Base-by-base conservation (phyloP, 2,329 filamentous ascomycete species). In the Colletotrichum filicis region DNA sequence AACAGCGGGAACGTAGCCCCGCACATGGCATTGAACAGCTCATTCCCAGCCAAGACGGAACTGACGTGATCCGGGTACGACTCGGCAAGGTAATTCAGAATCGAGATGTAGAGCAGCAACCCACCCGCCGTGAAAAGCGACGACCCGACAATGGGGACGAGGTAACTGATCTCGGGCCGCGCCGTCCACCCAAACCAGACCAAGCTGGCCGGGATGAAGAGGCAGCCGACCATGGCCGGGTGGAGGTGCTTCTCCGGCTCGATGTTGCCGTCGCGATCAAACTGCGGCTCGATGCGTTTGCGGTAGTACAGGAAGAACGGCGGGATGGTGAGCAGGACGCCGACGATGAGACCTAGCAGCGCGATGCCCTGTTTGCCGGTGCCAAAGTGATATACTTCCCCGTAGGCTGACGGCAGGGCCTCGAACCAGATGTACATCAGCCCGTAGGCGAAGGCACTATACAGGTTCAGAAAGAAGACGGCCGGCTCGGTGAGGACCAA, bases 371-470 rank as follows among this genome's bases (percentile, higher is more conserved):
- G 49, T 5, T 35, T 57, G 5, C 71, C 71, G 0, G 57, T 56
- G 16, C 49, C 49, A 28, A 73, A 77, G 5, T 75, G 75, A 37
- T 79, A 79, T 3, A 75, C 35, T 1, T 53, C 14, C 7, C 24
- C 24, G 11, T 71, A 74, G 1, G 59, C 68, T 8, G 59, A 9
- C 2, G 71, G 71, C 3, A 74, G 19, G 9, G 57, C 22, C 58
- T 74, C 71, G 42, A 74, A 74, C 68, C 68, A 74, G 19, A 72
- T 73, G 42, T 74, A 74, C 68, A 74, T 71, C n/a, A 74, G 12
- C 7, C 68, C 68, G 26, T 74, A 74, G 1, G 55, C 53, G 30
- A 74, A 67, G 3, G 71, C 62, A 16, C 30, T 68, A 59, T 74
- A 72, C 9, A 60, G 5, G n/a, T 14, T 58, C 28, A 72, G 63